Conservation (phyloP, 2,329 filamentous ascomycete genomes). For the Botrytis hyacinthi region DNA sequence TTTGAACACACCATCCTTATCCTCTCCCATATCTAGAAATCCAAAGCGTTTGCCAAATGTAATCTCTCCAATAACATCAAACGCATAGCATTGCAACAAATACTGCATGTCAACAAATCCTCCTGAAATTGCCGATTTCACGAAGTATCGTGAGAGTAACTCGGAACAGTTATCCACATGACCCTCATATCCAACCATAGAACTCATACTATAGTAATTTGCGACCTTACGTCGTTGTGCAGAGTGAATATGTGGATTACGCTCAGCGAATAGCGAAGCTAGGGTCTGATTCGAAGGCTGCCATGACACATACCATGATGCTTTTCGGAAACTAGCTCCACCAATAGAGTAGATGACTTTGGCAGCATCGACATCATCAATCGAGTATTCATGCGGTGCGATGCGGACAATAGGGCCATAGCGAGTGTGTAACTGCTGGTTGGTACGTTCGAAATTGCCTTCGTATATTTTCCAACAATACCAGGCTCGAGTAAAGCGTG, state of each 20-base stretch:
- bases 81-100: slow-evolving; percentile 49
- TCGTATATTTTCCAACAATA: slow-evolving; percentile 39
- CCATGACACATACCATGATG: slow-evolving; percentile 33
- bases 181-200: slow-evolving; percentile 48
- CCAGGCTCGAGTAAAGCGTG: slow-evolving; percentile 47
- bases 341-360: slow-evolving; percentile 45
- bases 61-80: slow-evolving; percentile 53
- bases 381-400: slow-evolving; percentile 48
- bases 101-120: slow-evolving; percentile 42
- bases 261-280: slow-evolving; percentile 39
- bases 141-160: slow-evolving; percentile 42
- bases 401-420: slow-evolving; percentile 52
- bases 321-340: slow-evolving; percentile 29
- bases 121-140: slow-evolving; percentile 39
- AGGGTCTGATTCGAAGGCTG: slow-evolving; percentile 27
- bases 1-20: slow-evolving; percentile 45
- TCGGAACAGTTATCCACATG: slow-evolving; percentile 49
- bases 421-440: slow-evolving; percentile 42
- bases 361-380: slow-evolving; percentile 43
- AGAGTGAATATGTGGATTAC: slow-evolving; percentile 42
- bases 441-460: slow-evolving; percentile 22
- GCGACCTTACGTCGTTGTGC: slow-evolving; percentile 44
- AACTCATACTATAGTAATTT: slow-evolving; percentile 48
- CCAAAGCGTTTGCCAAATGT: slow-evolving; percentile 45
- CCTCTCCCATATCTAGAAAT: slow-evolving; percentile 47